Evolutionary conservation across 345 rosid genomes (phyloP).

Genomic region (Hypericum perforatum): DNA sequence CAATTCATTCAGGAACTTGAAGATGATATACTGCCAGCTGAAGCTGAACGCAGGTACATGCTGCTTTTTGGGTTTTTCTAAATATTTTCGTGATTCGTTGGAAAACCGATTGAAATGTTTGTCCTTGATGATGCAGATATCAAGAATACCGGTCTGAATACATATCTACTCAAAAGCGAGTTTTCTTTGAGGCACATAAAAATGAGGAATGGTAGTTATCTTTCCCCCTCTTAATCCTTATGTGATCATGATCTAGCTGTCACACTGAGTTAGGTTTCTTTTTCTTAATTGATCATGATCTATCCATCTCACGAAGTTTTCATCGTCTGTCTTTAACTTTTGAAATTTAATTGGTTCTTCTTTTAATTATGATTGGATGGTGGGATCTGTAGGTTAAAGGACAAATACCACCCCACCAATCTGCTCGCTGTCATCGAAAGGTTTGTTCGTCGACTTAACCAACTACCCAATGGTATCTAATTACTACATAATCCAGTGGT

Average conservation of each 20-base stretch:
- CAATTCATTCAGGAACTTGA: conserved; percentile 99
- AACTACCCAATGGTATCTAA: too few species aligned
- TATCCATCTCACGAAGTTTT: too few species aligned
- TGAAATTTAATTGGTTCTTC: not conserved
- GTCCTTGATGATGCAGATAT: conserved; percentile 48
- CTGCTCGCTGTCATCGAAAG: conserved; percentile 72
- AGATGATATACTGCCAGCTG: conserved; percentile 92
- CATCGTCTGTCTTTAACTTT: too few species aligned
- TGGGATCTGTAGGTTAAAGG: conserved; percentile 53
- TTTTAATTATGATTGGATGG: conserved; percentile 16
- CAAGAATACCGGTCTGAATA: conserved; percentile 93
- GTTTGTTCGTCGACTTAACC: conserved; percentile 20
- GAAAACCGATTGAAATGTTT: conserved; percentile 7
- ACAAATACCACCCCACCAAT: conserved; percentile 94
- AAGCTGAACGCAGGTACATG: conserved; percentile 91
- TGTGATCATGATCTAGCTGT: not conserved
- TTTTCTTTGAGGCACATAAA: conserved; percentile 63
- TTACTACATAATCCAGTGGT: not conserved
- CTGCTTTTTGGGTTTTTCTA: not conserved
- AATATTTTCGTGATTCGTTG: not conserved
- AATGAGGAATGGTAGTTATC: conserved; percentile 51
- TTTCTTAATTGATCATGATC: too few species aligned
- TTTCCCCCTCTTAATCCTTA: conserved; percentile 8
- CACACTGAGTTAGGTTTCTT: not conserved
- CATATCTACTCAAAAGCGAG: conserved; percentile 82